Percentiles rank a stretch among this genome's conserved stretches.
Conservation (phyloP, 805 yeast genomes). For the Pichia manshurica region DNA sequence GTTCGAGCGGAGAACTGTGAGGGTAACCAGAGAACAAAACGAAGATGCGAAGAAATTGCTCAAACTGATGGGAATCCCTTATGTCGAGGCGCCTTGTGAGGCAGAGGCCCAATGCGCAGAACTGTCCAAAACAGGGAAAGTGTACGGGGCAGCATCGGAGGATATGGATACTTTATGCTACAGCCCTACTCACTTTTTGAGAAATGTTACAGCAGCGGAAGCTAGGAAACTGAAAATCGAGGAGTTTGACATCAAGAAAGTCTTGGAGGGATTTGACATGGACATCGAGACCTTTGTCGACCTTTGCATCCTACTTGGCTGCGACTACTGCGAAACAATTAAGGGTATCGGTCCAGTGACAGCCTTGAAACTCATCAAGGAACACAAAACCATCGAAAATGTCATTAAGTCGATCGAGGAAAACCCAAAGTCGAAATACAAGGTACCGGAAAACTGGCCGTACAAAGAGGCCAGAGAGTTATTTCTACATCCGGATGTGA, state of each 20-base stretch:
- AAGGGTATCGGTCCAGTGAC: slow-evolving; percentile 96
- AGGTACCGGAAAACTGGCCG: slow-evolving; percentile 94
- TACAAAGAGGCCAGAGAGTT: slow-evolving; percentile 80
- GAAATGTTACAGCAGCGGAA: slow-evolving; percentile 92
- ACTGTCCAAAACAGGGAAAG: slow-evolving; percentile 82
- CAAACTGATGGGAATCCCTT: slow-evolving; percentile 91
- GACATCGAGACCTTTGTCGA: slow-evolving; percentile 74
- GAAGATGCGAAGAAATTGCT: slow-evolving; percentile 85
- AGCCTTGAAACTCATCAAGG: slow-evolving; percentile 81
- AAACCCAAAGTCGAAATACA: slow-evolving; percentile 58
- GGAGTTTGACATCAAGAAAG: slow-evolving; percentile 64
- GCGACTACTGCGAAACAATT: slow-evolving; percentile 95
- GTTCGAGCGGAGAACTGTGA: slow-evolving; percentile 81
- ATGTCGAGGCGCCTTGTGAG: slow-evolving; percentile 90
- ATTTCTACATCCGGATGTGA: slow-evolving; percentile 77
- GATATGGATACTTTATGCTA: slow-evolving; percentile 98
- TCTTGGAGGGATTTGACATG: slow-evolving; percentile 74
- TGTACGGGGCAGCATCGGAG: slow-evolving; percentile 95
- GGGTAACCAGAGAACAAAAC: slow-evolving; percentile 84
- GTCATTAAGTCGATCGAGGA: slow-evolving; percentile 60
- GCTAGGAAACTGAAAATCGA: slow-evolving; percentile 89
- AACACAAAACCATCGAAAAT: slow-evolving; percentile 75
- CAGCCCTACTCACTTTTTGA: slow-evolving; percentile 71
- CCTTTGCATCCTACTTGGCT: slow-evolving; percentile 86
- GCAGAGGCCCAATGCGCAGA: slow-evolving; percentile 99